Evolutionary conservation across 495 filamentous ascomycete genomes (phyloP).

Genomic region (Trichocladium uniseriatum): DNA sequence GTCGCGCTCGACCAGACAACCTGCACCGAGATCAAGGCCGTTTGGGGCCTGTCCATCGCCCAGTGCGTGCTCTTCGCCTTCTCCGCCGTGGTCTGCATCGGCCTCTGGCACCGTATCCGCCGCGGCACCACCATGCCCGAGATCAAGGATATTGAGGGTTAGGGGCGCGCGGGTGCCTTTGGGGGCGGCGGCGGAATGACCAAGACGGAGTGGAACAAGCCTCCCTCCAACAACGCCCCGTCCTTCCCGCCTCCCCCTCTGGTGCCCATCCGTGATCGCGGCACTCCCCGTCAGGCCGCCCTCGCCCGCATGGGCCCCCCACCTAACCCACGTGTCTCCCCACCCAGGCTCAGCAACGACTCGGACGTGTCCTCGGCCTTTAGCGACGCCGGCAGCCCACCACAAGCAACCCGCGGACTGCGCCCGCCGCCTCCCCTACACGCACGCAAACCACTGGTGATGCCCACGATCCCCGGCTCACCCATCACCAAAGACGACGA

Average conservation of each 20-base stretch:
- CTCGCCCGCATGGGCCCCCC: background rate
- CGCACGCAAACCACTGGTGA: background rate
- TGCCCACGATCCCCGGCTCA: too few species aligned
- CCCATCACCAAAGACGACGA: slow-evolving; percentile 1
- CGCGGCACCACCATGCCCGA: slow-evolving; percentile 15
- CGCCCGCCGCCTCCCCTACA: slow-evolving; percentile 8
- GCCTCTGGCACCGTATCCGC: slow-evolving; percentile 32
- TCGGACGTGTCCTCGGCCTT: slow-evolving; percentile 12
- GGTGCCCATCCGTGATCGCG: slow-evolving; percentile 21
- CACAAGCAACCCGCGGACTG: slow-evolving; percentile 4
- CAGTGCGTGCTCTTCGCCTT: slow-evolving; percentile 71
- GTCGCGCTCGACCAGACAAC: slow-evolving; percentile 47
- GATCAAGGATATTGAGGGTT: slow-evolving; percentile 34
- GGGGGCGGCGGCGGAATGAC: background rate
- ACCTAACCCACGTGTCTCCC: background rate
- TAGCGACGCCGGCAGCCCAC: slow-evolving; percentile 4
- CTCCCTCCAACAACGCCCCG: slow-evolving; percentile 7
- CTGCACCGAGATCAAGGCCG: slow-evolving; percentile 78
- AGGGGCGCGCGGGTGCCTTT: slow-evolving; percentile 36
- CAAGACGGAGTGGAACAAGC: background rate
- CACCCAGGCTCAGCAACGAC: slow-evolving; percentile 15
- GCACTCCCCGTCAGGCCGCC: background rate
- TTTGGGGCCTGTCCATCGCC: slow-evolving; percentile 82
- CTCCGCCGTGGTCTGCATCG: slow-evolving; percentile 45
- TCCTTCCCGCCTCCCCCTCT: slow-evolving; percentile 23